These are phyloP conservation scores for Paraconiothyrium sp. DNA, from an alignment of 2,329 filamentous ascomycete genomes.

Conservation along the genomic window DNA sequence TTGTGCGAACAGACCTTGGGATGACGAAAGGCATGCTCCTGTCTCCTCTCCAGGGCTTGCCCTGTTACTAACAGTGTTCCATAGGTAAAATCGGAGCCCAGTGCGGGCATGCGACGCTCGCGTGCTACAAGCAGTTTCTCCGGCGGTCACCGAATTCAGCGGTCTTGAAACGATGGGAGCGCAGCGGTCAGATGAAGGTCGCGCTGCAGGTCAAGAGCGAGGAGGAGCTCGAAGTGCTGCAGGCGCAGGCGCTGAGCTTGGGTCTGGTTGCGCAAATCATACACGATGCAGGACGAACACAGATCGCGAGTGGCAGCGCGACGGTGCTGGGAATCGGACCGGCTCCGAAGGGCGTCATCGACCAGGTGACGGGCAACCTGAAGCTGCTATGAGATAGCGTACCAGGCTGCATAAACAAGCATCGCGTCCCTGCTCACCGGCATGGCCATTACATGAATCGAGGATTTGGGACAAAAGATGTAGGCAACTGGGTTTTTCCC, in stretches of 20 bases:
- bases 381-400: slow-evolving; percentile 74
- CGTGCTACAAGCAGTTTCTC: slow-evolving; percentile 89
- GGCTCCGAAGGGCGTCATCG: slow-evolving; percentile 85
- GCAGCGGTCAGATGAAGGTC: slow-evolving; percentile 87
- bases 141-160: slow-evolving; percentile 63
- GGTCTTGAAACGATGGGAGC: slow-evolving; percentile 86
- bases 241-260: slow-evolving; percentile 81
- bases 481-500: slow-evolving; percentile 85
- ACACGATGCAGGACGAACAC: slow-evolving; percentile 93
- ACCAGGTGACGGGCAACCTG: slow-evolving; percentile 83
- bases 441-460: neutral
- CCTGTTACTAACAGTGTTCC: slow-evolving; percentile 11
- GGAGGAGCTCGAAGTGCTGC: slow-evolving; percentile 78
- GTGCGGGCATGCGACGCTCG: slow-evolving; percentile 93
- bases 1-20: slow-evolving; percentile 91
- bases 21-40: slow-evolving; percentile 86
- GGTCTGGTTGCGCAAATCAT: slow-evolving; percentile 91
- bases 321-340: slow-evolving; percentile 82
- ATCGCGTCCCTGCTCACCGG: neutral
- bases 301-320: slow-evolving; percentile 91
- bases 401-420: too few relatives aligned
- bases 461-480: slow-evolving; percentile 55
- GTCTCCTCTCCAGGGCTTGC: neutral
- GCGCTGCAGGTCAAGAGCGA: slow-evolving; percentile 89
- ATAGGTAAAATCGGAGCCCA: slow-evolving; percentile 96